Percentiles rank a stretch among this genome's conserved stretches.
Conservation (phyloP, 306 rosid species). For the Glycine soja region DNA sequence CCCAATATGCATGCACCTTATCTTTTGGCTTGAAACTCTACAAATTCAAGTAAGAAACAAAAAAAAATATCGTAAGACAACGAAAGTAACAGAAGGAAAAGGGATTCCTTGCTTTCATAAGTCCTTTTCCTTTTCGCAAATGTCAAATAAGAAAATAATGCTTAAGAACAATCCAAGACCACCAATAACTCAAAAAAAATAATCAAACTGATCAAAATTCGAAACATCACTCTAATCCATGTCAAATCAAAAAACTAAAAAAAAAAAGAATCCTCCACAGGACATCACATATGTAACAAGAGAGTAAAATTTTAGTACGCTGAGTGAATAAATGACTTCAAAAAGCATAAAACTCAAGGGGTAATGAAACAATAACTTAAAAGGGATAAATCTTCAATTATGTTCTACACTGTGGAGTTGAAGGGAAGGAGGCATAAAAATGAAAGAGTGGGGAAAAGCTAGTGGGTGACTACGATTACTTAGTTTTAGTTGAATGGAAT, state of each 20-base stretch:
- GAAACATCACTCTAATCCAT: not conserved
- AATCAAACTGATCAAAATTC: not conserved
- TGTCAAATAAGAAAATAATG: not conserved
- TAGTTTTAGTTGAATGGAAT: too few species aligned
- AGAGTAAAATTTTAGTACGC: too few species aligned
- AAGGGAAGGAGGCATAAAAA: constrained; percentile 40
- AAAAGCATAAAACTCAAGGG: too few species aligned
- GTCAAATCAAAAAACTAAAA: not conserved
- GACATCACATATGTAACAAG: too few species aligned
- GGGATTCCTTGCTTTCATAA: not conserved
- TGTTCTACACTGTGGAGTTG: constrained; percentile 91
- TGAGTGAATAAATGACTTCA: too few species aligned
- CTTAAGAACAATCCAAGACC: not conserved
- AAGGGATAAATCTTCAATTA: not conserved
- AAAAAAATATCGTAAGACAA: not conserved
- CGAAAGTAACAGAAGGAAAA: not conserved
- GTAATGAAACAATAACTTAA: constrained; percentile 52
- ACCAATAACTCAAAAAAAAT: not conserved
- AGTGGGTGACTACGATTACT: too few species aligned
- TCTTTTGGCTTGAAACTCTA: too few species aligned
- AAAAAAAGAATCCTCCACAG: too few species aligned
- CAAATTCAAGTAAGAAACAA: too few species aligned
- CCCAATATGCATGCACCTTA: too few species aligned
- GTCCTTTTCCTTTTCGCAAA: not conserved
- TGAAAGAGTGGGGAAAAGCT: too few species aligned